These are phyloP conservation scores for Elasticomyces elasticus DNA, from an alignment of 495 filamentous ascomycete species.

Conservation along the genomic window DNA sequence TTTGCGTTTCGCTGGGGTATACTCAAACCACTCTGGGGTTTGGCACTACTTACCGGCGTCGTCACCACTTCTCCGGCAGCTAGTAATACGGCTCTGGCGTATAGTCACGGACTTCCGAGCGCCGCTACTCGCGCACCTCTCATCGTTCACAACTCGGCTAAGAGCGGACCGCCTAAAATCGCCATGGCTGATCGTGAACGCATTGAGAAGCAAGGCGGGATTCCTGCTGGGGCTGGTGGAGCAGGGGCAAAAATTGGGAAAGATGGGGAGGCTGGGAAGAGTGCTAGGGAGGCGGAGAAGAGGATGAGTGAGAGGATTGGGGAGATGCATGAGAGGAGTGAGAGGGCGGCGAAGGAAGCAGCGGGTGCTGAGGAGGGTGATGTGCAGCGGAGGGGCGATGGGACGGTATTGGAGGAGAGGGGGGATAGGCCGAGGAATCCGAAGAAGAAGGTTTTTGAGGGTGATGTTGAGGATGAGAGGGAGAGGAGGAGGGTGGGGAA, in stretches of 20 bases:
- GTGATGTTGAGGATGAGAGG: conserved; percentile 35
- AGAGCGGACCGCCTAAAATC: conserved; percentile 29
- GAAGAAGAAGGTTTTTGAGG: conserved; percentile 82
- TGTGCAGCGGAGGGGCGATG: conserved; percentile 31
- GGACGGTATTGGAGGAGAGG: conserved; percentile 27
- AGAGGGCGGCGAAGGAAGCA: conserved; percentile 27
- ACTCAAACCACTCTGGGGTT: conserved; percentile 40
- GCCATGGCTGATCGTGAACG: conserved; percentile 13
- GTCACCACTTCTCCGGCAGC: conserved; percentile 1
- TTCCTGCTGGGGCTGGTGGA: conserved; percentile 34
- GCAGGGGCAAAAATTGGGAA: conserved; percentile 27
- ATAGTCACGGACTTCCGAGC: neutral
- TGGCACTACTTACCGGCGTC: conserved; percentile 7
- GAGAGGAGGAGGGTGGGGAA: conserved; percentile 28
- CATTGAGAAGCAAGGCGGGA: conserved; percentile 3
- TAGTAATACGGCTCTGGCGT: neutral
- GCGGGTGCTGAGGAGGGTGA: conserved; percentile 33
- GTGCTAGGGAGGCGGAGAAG: conserved; percentile 42
- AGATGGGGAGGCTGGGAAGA: conserved; percentile 25
- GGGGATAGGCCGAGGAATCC: conserved; percentile 47
- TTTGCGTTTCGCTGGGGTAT: conserved; percentile 85
- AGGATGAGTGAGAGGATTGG: conserved; percentile 46
- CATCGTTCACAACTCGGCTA: conserved; percentile 35
- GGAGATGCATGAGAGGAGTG: conserved; percentile 42
- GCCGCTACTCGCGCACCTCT: conserved; percentile 13